Evolutionary conservation across 805 yeast species (phyloP).

Genomic region (Starmerella gropengiesseri): DNA sequence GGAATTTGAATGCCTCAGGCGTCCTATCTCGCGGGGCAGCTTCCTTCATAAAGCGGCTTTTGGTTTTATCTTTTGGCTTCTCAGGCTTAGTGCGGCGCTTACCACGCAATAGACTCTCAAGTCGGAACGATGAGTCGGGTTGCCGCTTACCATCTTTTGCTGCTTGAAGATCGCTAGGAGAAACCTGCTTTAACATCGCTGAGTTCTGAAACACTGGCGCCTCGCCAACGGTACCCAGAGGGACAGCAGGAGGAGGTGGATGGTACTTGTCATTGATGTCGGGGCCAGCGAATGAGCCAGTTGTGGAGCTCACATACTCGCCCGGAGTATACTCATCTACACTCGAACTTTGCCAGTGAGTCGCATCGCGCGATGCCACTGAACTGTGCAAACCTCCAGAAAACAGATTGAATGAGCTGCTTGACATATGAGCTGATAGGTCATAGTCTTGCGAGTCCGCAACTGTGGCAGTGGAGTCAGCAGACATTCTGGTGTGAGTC

Average conservation of each 20-base stretch:
- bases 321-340: too few relatives aligned
- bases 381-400: too few relatives aligned
- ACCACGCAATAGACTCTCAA: constrained; percentile 29
- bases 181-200: background rate
- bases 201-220: background rate
- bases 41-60: background rate
- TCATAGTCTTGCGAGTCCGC: constrained; percentile 10
- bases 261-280: background rate
- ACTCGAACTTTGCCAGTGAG: too few relatives aligned
- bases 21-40: background rate
- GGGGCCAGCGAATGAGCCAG: too few relatives aligned
- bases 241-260: background rate
- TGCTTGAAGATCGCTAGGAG: background rate
- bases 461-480: constrained; percentile 7
- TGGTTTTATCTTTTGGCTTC: constrained; percentile 8
- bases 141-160: background rate
- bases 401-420: background rate
- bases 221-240: background rate
- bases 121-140: constrained; percentile 29
- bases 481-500: constrained; percentile 3
- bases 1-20: constrained; percentile 20
- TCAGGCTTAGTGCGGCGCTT: constrained; percentile 20
- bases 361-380: too few relatives aligned
- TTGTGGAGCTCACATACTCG: too few relatives aligned
- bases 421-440: background rate